These are phyloP conservation scores for Erigeron philadelphicus DNA, from an alignment of 140 eudicot genomes.

Conservation along the genomic window DNA sequence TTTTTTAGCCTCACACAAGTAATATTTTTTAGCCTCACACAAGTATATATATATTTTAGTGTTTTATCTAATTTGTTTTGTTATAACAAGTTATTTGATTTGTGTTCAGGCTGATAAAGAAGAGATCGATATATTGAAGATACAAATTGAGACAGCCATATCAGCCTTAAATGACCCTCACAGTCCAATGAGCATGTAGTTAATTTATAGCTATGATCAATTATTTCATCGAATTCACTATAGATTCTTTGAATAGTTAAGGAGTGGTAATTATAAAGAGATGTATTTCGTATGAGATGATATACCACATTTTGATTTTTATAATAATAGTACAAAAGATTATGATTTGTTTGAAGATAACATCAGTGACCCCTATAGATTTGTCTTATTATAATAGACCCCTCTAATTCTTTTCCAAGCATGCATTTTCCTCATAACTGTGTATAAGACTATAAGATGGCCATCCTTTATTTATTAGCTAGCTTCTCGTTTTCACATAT, in stretches of 20 bases:
- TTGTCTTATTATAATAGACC: background rate
- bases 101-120: constrained; percentile 50
- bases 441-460: too few relatives aligned
- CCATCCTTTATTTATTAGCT: background rate
- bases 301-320: too few relatives aligned
- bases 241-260: background rate
- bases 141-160: constrained; percentile 54
- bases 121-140: constrained; percentile 45
- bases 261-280: too few relatives aligned
- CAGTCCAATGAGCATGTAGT: constrained; percentile 44
- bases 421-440: too few relatives aligned
- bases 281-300: too few relatives aligned
- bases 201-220: background rate
- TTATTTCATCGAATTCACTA: background rate
- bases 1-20: too few relatives aligned
- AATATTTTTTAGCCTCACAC: background rate
- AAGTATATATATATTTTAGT: background rate
- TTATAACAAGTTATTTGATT: background rate
- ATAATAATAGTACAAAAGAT: background rate
- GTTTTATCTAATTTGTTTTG: background rate
- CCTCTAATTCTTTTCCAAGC: too few relatives aligned
- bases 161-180: constrained; percentile 42
- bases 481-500: background rate
- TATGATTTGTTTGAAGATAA: constrained; percentile 4
- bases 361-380: background rate